Evolutionary conservation across 2,329 filamentous ascomycete genomes (phyloP).

Genomic region (Coniochaeta hoffmannii): DNA sequence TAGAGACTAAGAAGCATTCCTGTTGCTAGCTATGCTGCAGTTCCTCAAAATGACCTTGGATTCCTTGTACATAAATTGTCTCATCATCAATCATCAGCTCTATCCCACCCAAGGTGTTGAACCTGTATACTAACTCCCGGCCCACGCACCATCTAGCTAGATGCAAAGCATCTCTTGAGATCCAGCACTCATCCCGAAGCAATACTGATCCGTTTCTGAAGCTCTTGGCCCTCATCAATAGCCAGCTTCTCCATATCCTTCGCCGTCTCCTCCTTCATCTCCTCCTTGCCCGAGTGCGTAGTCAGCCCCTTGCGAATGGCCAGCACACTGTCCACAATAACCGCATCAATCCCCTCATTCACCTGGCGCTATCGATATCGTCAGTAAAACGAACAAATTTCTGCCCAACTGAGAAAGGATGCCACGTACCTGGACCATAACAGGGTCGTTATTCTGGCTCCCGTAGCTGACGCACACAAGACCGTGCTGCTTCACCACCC

Average conservation of each 20-base stretch:
- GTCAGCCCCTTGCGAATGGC: constrained; percentile 88
- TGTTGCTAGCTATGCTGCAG: no score
- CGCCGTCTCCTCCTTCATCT: background rate
- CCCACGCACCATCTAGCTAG: background rate
- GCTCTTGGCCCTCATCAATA: background rate
- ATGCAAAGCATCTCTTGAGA: background rate
- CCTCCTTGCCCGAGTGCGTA: constrained; percentile 16
- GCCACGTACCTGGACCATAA: constrained; percentile 69
- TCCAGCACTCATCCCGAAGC: background rate
- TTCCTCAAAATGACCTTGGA: no score
- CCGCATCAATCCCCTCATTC: constrained; percentile 90
- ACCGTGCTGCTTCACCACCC: constrained; percentile 88
- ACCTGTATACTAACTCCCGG: background rate
- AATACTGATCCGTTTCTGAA: background rate
- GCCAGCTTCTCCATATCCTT: background rate
- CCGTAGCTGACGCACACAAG: constrained; percentile 95
- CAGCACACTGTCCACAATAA: constrained; percentile 93
- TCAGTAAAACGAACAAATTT: background rate
- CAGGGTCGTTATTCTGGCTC: constrained; percentile 77
- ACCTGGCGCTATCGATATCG: constrained; percentile 62
- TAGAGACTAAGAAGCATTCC: no score
- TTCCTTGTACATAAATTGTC: no score
- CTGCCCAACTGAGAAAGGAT: background rate
- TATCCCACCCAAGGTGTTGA: background rate
- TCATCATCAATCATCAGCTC: background rate